These are phyloP conservation scores for Pelargonium citronellum DNA, from an alignment of 441 rosid species.

Conservation along the genomic window DNA sequence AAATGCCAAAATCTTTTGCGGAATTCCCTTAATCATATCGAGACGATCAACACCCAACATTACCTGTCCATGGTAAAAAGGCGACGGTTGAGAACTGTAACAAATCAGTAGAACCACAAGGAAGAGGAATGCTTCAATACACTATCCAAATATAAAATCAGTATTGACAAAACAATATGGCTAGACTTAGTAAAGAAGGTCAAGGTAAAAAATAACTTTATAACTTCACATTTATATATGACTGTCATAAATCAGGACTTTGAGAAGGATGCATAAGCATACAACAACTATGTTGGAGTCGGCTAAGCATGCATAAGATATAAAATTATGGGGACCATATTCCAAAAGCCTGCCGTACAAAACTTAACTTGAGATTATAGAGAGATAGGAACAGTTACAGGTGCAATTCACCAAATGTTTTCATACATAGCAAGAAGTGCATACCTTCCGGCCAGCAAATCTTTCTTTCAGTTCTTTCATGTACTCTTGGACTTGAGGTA, in stretches of 20 bases:
- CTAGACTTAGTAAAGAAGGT: background rate
- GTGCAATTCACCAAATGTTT: background rate
- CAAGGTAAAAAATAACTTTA: background rate
- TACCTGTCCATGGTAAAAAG: slow-evolving; percentile 44
- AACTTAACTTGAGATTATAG: background rate
- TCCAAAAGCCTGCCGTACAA: background rate
- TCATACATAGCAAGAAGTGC: background rate
- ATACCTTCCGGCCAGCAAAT: slow-evolving; percentile 66
- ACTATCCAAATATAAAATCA: no score
- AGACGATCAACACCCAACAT: slow-evolving; percentile 99
- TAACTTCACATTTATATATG: background rate
- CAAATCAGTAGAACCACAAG: slow-evolving; percentile 1
- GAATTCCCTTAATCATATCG: slow-evolving; percentile 99
- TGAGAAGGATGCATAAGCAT: slow-evolving; percentile 2
- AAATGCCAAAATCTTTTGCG: slow-evolving; percentile 95
- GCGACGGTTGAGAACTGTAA: slow-evolving; percentile 12
- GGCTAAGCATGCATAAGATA: background rate
- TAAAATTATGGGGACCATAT: background rate
- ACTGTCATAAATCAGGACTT: background rate
- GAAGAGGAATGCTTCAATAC: background rate
- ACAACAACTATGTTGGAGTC: no score
- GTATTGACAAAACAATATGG: background rate
- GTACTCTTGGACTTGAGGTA: slow-evolving; percentile 58
- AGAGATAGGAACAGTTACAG: slow-evolving; percentile 7
- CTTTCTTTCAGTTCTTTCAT: slow-evolving; percentile 80